Base-by-base conservation (phyloP, 306 rosid genomes). In the Crotalaria pallida region DNA sequence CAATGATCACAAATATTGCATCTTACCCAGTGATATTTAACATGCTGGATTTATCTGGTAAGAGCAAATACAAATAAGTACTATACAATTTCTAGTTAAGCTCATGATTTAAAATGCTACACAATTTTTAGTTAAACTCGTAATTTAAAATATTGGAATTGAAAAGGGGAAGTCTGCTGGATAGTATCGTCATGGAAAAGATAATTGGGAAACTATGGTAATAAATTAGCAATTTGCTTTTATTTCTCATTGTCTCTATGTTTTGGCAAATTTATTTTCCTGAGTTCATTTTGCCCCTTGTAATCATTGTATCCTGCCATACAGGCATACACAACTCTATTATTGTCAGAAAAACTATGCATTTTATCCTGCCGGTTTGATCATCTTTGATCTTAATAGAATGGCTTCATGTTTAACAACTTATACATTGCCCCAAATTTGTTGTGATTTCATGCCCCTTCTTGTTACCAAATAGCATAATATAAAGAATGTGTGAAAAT, bases 21-120 rank as follows among this genome's bases (percentile, higher is more conserved):
- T 85, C 81, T 75, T 74, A 45, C 71, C 91, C 87, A 0, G 92
- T 88, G 50, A 16, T 87, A 65, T 79, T 90, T 67, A 87, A 84
- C 79, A 63, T 88, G 80, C 68, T 92, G 81, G 87, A 88, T 76
- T 70, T 88, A 56, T 78, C 80, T 67, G 96, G 96, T 89, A 79
- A 81, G 84, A 56, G 15, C 10, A 73, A 56, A 12, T 18, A 16
- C 17, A n/a, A n/a, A n/a, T n/a, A n/a, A n/a, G n/a, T n/a, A n/a
- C n/a, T n/a, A n/a, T n/a, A n/a, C n/a, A n/a, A n/a, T n/a, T n/a
- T n/a, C n/a, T n/a, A n/a, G n/a, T n/a, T n/a, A n/a, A n/a, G n/a
- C n/a, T n/a, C n/a, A n/a, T n/a, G n/a, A n/a, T n/a, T n/a, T n/a
- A n/a, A n/a, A n/a, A n/a, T n/a, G n/a, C n/a, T n/a, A n/a, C n/a